phyloP scores from a whole-genome alignment of 2,329 filamentous ascomycete genomes.

The Metarhizium robertsii region DNA sequence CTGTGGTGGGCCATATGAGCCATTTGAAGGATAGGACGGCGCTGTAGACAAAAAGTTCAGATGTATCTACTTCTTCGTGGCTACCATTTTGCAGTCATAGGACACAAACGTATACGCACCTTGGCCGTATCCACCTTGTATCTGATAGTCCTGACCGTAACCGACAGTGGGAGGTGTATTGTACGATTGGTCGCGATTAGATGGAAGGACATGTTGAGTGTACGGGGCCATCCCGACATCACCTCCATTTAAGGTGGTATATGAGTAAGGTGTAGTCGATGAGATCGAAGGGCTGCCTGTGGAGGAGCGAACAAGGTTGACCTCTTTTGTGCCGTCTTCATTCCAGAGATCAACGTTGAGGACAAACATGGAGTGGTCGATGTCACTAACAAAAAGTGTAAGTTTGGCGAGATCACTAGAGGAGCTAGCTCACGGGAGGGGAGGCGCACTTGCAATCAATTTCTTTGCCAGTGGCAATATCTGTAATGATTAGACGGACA shows the following conservation, averaged over 20 bases:
- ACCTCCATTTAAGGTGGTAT: slow-evolving; percentile 38
- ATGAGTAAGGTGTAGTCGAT: slow-evolving; percentile 70
- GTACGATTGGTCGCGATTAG: slow-evolving; percentile 27
- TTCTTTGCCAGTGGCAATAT: slow-evolving; percentile 66
- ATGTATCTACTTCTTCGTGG: background rate
- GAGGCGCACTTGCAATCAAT: slow-evolving; percentile 68
- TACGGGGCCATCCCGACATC: slow-evolving; percentile 19
- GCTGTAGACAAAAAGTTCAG: slow-evolving; percentile 4
- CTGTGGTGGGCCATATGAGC: slow-evolving; percentile 25
- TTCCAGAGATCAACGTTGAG: slow-evolving; percentile 61
- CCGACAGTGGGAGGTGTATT: slow-evolving; percentile 16
- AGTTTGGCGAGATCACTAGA: background rate
- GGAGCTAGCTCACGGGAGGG: background rate
- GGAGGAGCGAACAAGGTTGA: slow-evolving; percentile 55
- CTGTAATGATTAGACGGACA: slow-evolving; percentile 71
- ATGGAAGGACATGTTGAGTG: slow-evolving; percentile 26
- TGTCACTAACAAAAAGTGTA: slow-evolving; percentile 17
- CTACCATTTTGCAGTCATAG: background rate
- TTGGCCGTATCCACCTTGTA: slow-evolving; percentile 21
- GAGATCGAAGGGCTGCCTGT: slow-evolving; percentile 69
- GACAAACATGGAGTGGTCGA: slow-evolving; percentile 36
- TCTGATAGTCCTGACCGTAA: slow-evolving; percentile 25
- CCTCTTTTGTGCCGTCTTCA: slow-evolving; percentile 54
- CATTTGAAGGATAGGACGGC: slow-evolving; percentile 20
- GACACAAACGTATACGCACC: slow-evolving; percentile 14